Evolutionary conservation across 176 grass and related monocot genomes (phyloP), one percentile per base, ranked within the genome.

Genomic region (Triticum turgidum): DNA sequence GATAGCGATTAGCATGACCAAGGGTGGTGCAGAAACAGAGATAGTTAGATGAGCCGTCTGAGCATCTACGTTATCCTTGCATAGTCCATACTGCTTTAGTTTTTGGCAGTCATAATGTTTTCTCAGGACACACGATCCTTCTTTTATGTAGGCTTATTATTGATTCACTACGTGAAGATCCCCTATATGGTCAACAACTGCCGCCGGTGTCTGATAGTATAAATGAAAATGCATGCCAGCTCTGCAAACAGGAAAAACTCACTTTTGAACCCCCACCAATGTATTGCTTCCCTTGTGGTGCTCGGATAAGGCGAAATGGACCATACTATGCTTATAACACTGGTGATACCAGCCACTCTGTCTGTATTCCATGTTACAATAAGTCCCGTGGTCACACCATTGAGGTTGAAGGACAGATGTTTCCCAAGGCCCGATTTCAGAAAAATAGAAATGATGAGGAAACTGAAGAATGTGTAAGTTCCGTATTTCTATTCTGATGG

Each of bases 211-310:
- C 87, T 52, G 89, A 81, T 8, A 10, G 9, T 42, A 93, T 90
- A 90, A 99, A 91, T 87, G 97, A 94, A 83, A 99, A 97, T 80
- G 94, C 97, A 83, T 99, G 97, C 83, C 97, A 97, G 83, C 91
- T 99, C 61, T 99, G 97, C 81, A 91, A 84, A 81, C 92, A 94
- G 47, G 97, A 99, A 88, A 99, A 97, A 82, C 97, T 97, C 82
- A 93, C 92, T 56, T 99, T 99, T 79, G 97, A 99, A 73, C 97
- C 97, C 62, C 94, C 94, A 8, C 97, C 94, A 18, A 99, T 99
- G 92, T 97, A 99, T 88, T 99, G 97, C 71, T 92, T 94, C 30
- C 87, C 89, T 58, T 97, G 97, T 89, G 97, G 97, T 84, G 92
- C 85, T 69, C 89, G 94, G 69, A 97, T 99, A 97, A 99, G 97